Conservation (phyloP, 257 asterid genomes). For the Plantago major region DNA sequence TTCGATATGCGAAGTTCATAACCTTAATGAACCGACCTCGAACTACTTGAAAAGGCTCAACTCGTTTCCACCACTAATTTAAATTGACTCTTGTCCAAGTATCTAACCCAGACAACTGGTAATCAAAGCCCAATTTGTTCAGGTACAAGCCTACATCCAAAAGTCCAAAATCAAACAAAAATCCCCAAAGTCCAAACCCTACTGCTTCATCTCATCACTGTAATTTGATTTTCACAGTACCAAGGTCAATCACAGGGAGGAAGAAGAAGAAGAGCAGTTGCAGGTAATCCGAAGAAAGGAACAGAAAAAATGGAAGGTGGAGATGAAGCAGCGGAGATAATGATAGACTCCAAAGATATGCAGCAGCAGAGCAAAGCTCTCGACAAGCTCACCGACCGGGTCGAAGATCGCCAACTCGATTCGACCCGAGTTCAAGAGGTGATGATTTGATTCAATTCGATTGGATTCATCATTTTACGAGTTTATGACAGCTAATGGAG, state of each 20-base stretch:
- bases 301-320: conserved; percentile 57
- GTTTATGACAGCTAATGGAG: background rate
- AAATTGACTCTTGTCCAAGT: no score
- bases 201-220: conserved; percentile 20
- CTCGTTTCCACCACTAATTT: no score
- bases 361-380: conserved; percentile 97
- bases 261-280: background rate
- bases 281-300: conserved; percentile 3
- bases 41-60: no score
- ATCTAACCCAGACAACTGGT: no score
- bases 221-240: no score
- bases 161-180: background rate
- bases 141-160: no score
- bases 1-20: no score
- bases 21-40: no score
- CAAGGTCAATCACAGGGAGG: background rate
- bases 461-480: background rate
- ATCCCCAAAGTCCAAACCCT: conserved; percentile 17
- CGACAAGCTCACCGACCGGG: conserved; percentile 94
- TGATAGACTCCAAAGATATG: conserved; percentile 77
- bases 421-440: conserved; percentile 95
- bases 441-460: background rate
- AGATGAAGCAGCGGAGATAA: conserved; percentile 64
- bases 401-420: conserved; percentile 98
- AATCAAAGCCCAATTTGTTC: no score